Conservation (phyloP, 2,329 filamentous ascomycete genomes). For the Elsinoe perseae region DNA sequence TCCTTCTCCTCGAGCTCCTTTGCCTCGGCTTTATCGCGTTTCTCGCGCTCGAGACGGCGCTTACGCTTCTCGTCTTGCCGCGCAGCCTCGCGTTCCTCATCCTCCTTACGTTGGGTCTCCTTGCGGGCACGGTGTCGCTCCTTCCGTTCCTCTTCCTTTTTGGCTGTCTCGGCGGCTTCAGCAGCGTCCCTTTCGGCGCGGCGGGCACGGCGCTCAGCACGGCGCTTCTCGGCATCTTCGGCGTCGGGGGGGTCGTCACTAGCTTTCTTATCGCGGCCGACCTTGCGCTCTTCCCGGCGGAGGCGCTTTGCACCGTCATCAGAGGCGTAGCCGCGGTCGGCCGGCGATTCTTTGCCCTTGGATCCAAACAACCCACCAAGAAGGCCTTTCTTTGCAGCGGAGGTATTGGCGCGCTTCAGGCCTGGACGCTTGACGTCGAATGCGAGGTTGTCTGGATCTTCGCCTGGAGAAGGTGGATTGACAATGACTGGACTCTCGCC, state of each 20-base stretch:
- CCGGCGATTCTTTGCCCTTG: slow-evolving; percentile 26
- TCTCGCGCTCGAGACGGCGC: slow-evolving; percentile 28
- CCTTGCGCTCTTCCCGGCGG: slow-evolving; percentile 31
- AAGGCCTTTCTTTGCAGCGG: slow-evolving; percentile 50
- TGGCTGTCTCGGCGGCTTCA: slow-evolving; percentile 34
- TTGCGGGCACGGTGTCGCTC: slow-evolving; percentile 32
- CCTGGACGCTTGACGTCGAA: slow-evolving; percentile 41
- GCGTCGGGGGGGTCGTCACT: slow-evolving; percentile 27
- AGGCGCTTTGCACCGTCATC: slow-evolving; percentile 31
- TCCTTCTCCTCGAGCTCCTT: slow-evolving; percentile 18
- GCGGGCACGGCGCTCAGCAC: slow-evolving; percentile 30
- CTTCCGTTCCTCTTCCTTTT: slow-evolving; percentile 31
- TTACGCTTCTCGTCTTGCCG: slow-evolving; percentile 35
- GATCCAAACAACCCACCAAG: slow-evolving; percentile 48
- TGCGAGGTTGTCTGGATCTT: slow-evolving; percentile 39
- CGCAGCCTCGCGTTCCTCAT: slow-evolving; percentile 31
- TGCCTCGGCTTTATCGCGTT: slow-evolving; percentile 27
- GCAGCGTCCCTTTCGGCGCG: slow-evolving; percentile 32
- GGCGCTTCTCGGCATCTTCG: slow-evolving; percentile 29
- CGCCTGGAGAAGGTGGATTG: slow-evolving; percentile 33
- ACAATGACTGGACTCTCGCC: slow-evolving; percentile 37
- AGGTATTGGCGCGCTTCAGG: slow-evolving; percentile 55
- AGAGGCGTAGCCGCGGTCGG: slow-evolving; percentile 29
- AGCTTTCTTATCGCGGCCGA: slow-evolving; percentile 25
- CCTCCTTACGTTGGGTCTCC: slow-evolving; percentile 28